Conservation (phyloP, 2,329 filamentous ascomycete genomes). For the Blumeriella jaapii region DNA sequence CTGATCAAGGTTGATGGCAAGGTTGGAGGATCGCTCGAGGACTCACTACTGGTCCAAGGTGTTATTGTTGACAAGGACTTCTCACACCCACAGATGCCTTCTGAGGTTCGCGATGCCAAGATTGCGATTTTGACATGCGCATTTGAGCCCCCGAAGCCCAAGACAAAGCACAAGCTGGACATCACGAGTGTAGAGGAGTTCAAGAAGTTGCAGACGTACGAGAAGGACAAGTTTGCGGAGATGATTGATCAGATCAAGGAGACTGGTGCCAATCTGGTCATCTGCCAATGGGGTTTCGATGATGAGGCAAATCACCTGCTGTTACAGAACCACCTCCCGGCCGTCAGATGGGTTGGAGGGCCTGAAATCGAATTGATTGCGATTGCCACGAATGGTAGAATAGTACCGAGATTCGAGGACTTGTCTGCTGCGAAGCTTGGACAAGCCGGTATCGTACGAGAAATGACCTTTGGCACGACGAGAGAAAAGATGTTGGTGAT, state of each 20-base stretch:
- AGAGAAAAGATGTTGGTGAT: constrained; percentile 99
- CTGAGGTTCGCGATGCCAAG: constrained; percentile 89
- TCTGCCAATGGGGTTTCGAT: constrained; percentile 99
- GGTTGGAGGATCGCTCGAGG: constrained; percentile 86
- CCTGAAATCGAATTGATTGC: constrained; percentile 98
- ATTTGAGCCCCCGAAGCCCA: constrained; percentile 97
- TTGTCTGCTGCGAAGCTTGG: constrained; percentile 85
- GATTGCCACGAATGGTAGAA: constrained; percentile 95
- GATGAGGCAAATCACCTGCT: constrained; percentile 97
- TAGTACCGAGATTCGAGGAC: constrained; percentile 95
- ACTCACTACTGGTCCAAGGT: constrained; percentile 89
- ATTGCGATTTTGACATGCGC: constrained; percentile 95
- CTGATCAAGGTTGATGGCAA: constrained; percentile 99
- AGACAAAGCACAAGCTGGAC: constrained; percentile 99
- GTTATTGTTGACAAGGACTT: constrained; percentile 99
- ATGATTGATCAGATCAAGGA: constrained; percentile 99
- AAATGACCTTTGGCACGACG: constrained; percentile 95
- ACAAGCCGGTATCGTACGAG: constrained; percentile 75
- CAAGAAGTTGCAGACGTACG: constrained; percentile 93
- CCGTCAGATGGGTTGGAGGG: constrained; percentile 94
- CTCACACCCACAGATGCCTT: constrained; percentile 97
- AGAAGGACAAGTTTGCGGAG: constrained; percentile 90
- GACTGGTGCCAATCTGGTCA: constrained; percentile 90
- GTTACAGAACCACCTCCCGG: constrained; percentile 89
- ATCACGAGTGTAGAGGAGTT: constrained; percentile 97